Percentiles rank a stretch among this genome's conserved stretches.
Conservation (phyloP, 2,329 filamentous ascomycete species). For the Fusarium algeriense region DNA sequence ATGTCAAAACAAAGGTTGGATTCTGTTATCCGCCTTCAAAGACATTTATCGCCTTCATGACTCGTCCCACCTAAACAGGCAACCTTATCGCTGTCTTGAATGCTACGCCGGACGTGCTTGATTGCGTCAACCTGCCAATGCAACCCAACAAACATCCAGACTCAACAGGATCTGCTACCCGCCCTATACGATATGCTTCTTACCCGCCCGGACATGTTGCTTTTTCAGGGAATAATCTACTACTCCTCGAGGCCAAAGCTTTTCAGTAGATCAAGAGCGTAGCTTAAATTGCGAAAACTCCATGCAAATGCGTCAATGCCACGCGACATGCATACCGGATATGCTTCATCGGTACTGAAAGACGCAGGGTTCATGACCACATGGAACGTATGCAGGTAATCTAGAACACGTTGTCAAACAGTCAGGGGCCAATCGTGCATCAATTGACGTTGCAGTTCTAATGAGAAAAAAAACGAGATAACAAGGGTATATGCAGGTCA, state of each 20-base stretch:
- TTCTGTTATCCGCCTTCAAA: neutral
- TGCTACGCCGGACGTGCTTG: neutral
- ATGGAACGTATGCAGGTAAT: constrained; percentile 25
- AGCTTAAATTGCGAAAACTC: neutral
- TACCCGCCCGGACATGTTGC: neutral
- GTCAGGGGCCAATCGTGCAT: constrained; percentile 4
- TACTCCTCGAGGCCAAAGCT: neutral
- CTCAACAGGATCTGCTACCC: neutral
- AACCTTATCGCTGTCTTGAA: neutral
- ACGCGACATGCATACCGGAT: neutral
- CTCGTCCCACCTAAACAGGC: neutral
- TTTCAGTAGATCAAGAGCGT: neutral
- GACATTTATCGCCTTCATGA: neutral
- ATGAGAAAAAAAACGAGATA: neutral
- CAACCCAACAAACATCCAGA: neutral
- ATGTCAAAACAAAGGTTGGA: neutral
- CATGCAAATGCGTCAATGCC: neutral
- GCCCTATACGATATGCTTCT: neutral
- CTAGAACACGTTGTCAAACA: constrained; percentile 37
- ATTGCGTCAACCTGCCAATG: neutral
- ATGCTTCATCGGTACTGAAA: neutral
- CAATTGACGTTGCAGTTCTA: neutral
- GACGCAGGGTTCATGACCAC: constrained; percentile 16
- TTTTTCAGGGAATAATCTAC: neutral
- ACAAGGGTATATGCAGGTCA: neutral